Base-by-base conservation (phyloP, 805 yeast genomes). In the Cyberlindnera veronae region DNA sequence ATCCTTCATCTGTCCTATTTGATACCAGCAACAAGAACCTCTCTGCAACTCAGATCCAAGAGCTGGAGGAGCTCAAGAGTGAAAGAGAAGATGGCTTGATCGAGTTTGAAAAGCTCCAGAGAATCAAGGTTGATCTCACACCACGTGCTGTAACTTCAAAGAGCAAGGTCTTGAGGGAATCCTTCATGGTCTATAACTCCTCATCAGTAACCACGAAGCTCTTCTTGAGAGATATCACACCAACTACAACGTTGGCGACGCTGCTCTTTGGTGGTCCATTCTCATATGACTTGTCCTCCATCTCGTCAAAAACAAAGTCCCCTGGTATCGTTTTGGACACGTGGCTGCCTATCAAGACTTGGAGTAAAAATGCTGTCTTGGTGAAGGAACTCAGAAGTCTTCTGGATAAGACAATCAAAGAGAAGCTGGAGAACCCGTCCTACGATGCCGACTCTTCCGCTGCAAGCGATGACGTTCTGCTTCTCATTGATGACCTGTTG, bases 341-440 rank as follows among this genome's bases (percentile, higher is more conserved):
- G n/a, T 90, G 98, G 97, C 63, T 87, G 24, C 95, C 96, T 1
- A 72, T 91, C 11, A 71, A 86, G 46, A 87, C 96, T 1, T 91
- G 97, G 97, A 84, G 95, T 48, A 85, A 93, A 49, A 87, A 90
- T 53, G 98, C 90, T 1, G 95, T 91, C 2, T 64, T 91, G 34
- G 72, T 90, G 22, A 84, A 85, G 42, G 77, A 82, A 43, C 63
- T 91, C 41, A 67, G 95, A 51, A 55, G 63, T 10, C 58, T 87
- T 34, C 61, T 91, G 23, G 95, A 89, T 55, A 66, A 70, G 15
- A 77, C 84, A 0, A 74, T 91, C 40, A 82, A 76, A 31, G 71
- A 69, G 17, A 78, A 78, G 48, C 66, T 90, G 32, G 77, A 69
- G 16, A 63, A 62, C 24, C 84, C 85, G 2, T 51, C 58, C 3